Base-by-base conservation (phyloP, 805 yeast species). In the Saturnispora silvae region DNA sequence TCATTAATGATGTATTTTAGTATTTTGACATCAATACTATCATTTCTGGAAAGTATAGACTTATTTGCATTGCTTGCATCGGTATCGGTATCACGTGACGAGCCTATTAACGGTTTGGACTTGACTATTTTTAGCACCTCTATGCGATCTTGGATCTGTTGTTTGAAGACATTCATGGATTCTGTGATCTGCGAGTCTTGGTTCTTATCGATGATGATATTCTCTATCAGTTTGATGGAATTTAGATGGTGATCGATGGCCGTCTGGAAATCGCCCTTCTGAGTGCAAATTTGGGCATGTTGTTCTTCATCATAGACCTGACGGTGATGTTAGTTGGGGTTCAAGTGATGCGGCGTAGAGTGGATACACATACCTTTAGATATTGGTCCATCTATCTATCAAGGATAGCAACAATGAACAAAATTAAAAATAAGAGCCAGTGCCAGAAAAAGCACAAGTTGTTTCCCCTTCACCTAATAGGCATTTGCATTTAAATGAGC, bases 251-350 rank as follows among this genome's bases (percentile, higher is more conserved):
- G 45, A 4, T 46, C 41, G 5, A 66, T 56, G 0, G 78, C 72
- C 18, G 58, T 58, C 5, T 50, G 45, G 25, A 60, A 60, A 30
- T 71, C 68, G 7, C 66, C 67, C 31, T 61, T 59, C 22, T 62
- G 42, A 1, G 65, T 61, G 10, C 70, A 63, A 20, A 57, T 51
- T 42, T 77, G 81, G 1, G 81, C 82, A 31, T 59, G 62, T 38
- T 67, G 69, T 15, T 74, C 72, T 4, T 67, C 51, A 20, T 64
- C 63, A 44, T 72, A 75, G 2, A 70, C 70, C 70, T 70, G 25
- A 13, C 7, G 7, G 3, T 15, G 11, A n/a, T 31, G 41, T 40
- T 37, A 42, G 37, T 37, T 40, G 34, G 17, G 2, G 2, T 13
- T 5, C 4, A 10, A n/a, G 3, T 20, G 10, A 9, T 13, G 15